Percentiles rank a stretch among this genome's conserved stretches.
phyloP scores from a whole-genome alignment of 495 filamentous ascomycete species.

The Aspergillus sclerotioniger region DNA sequence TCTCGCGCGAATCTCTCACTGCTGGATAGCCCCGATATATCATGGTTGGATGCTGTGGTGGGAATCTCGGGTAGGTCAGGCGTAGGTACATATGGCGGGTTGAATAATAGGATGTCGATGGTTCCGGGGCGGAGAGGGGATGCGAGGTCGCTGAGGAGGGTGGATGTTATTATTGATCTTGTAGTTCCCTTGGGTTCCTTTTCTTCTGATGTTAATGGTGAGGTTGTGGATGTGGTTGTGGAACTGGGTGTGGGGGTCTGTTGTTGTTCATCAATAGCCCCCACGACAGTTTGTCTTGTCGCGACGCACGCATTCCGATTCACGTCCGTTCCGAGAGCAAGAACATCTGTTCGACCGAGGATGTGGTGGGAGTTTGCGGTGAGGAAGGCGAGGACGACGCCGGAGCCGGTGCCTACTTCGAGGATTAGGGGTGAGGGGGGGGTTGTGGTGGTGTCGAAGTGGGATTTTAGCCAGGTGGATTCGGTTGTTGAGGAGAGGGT shows the following conservation, averaged over 20 bases:
- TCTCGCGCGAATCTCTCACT: constrained; percentile 60
- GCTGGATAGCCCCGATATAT: constrained; percentile 14
- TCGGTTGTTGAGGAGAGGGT: constrained; percentile 75
- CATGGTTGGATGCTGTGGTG: constrained; percentile 14
- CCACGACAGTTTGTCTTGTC: constrained; percentile 58
- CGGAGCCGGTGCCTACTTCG: constrained; percentile 90
- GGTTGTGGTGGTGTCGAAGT: constrained; percentile 47
- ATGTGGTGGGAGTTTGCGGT: constrained; percentile 70
- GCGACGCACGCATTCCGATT: constrained; percentile 77
- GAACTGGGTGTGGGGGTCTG: not conserved
- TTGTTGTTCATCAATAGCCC: constrained; percentile 41
- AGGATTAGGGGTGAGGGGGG: constrained; percentile 65
- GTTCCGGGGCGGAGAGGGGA: constrained; percentile 50
- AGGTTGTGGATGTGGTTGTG: not conserved
- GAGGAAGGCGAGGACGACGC: constrained; percentile 84
- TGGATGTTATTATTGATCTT: constrained; percentile 50
- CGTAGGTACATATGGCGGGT: constrained; percentile 94
- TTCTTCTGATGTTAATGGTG: not conserved
- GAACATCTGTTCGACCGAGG: constrained; percentile 67
- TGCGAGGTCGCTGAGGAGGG: constrained; percentile 64
- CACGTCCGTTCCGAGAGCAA: constrained; percentile 76
- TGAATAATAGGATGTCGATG: constrained; percentile 89
- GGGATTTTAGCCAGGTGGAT: constrained; percentile 64
- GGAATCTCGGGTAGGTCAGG: constrained; percentile 69
- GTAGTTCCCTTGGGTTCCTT: not conserved